These are phyloP conservation scores for Emiliania huxleyi DNA, from an alignment of 78 protist genomes.

Conservation along the genomic window DNA sequence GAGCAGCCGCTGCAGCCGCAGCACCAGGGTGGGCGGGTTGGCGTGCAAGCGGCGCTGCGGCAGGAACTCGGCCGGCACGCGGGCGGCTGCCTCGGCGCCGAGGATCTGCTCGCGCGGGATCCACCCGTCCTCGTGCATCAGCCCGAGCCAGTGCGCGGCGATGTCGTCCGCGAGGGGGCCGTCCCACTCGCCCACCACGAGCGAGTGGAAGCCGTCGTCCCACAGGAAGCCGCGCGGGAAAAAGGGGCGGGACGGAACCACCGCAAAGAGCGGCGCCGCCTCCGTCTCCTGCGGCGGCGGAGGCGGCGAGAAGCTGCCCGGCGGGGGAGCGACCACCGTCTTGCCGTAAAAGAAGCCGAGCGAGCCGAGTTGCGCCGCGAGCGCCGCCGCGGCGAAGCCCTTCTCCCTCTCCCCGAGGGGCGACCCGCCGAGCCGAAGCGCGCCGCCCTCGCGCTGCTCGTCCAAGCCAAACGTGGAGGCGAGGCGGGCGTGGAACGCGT, in stretches of 20 bases:
- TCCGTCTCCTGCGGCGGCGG: no score
- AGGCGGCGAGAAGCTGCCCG: neutral
- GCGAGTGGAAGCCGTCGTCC: slow-evolving; percentile 87
- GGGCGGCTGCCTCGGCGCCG: slow-evolving; percentile 76
- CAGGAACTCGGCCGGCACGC: slow-evolving; percentile 61
- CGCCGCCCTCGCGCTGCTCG: neutral
- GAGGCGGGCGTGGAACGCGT: neutral
- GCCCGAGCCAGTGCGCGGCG: slow-evolving; percentile 73
- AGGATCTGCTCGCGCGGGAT: slow-evolving; percentile 93
- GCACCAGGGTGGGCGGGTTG: slow-evolving; percentile 85
- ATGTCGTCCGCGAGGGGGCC: slow-evolving; percentile 47
- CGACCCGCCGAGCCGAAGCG: neutral
- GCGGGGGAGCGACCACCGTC: neutral
- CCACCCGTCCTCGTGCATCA: slow-evolving; percentile 89
- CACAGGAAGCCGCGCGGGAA: slow-evolving; percentile 96
- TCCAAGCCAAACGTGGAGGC: neutral
- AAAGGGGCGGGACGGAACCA: slow-evolving; percentile 85
- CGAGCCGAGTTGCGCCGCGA: neutral
- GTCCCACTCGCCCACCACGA: slow-evolving; percentile 66
- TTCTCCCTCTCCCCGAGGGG: neutral
- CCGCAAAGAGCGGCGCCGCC: slow-evolving; percentile 59
- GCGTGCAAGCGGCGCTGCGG: slow-evolving; percentile 53
- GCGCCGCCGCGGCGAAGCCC: neutral
- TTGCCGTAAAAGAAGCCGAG: slow-evolving; percentile 13
- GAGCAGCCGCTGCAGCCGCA: slow-evolving; percentile 25